Conservation (phyloP, 805 yeast species). For the Komagataella kurtzmanii region DNA sequence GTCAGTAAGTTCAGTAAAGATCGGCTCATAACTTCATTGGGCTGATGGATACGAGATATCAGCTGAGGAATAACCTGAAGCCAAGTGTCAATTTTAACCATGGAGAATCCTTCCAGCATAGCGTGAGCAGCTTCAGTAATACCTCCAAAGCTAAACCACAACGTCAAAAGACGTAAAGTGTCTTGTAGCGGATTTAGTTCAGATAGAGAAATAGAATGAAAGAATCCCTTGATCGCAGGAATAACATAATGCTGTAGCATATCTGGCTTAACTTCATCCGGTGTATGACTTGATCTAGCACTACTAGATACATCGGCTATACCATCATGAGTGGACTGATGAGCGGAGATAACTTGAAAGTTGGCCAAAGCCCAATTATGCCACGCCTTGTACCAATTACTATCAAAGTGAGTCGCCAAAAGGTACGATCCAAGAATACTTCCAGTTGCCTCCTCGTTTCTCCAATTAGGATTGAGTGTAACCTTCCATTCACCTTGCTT, state of each 20-base stretch:
- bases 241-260: conserved; percentile 78
- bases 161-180: conserved; percentile 73
- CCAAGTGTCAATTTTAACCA: conserved; percentile 91
- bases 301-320: not conserved
- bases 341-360: conserved; percentile 79
- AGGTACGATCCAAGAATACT: conserved; percentile 76
- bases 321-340: conserved; percentile 6
- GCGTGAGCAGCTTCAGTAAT: conserved; percentile 83
- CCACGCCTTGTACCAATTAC: conserved; percentile 97
- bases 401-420: conserved; percentile 89
- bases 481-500: conserved; percentile 99
- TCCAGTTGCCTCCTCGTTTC: conserved; percentile 55
- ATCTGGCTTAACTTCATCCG: conserved; percentile 26
- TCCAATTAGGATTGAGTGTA: conserved; percentile 68
- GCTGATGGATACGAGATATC: conserved; percentile 93
- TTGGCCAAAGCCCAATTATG: conserved; percentile 99
- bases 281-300: not conserved
- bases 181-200: conserved; percentile 84
- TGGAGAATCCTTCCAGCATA: conserved; percentile 77
- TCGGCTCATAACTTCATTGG: conserved; percentile 70
- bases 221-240: conserved; percentile 93
- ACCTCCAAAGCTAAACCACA: conserved; percentile 97
- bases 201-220: conserved; percentile 85
- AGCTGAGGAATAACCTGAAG: conserved; percentile 90
- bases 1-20: conserved; percentile 70